A percentile compares a stretch with the other conserved stretches of the same genome.
Conservation (phyloP, 306 rosid genomes). For the Fagus sylvatica region DNA sequence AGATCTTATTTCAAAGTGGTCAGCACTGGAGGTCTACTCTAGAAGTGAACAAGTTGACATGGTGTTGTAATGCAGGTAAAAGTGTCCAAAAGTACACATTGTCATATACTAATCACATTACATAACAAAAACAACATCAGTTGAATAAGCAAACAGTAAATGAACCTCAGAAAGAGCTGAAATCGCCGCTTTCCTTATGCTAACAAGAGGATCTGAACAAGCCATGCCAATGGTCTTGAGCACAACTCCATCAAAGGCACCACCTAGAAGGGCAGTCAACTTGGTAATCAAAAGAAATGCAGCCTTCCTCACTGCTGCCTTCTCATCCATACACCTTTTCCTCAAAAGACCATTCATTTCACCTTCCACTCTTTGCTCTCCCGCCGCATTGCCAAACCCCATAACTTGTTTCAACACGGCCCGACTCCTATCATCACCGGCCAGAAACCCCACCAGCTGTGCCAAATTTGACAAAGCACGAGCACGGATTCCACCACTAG, state of each 20-base stretch:
- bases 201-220: conserved; percentile 91
- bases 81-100: neutral
- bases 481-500: conserved; percentile 57
- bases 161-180: conserved; percentile 79
- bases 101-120: neutral
- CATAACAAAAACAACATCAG: neutral
- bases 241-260: conserved; percentile 73
- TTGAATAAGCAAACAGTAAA: neutral
- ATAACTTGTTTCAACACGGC: conserved; percentile 52
- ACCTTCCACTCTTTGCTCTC: conserved; percentile 31
- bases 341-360: conserved; percentile 54
- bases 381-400: conserved; percentile 49
- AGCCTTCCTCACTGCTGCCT: conserved; percentile 87
- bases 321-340: conserved; percentile 86
- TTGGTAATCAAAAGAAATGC: conserved; percentile 75
- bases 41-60: neutral
- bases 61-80: neutral
- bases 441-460: conserved; percentile 62
- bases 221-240: conserved; percentile 78
- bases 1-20: neutral
- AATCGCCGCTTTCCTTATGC: conserved; percentile 81
- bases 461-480: conserved; percentile 76
- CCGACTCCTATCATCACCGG: conserved; percentile 37
- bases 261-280: conserved; percentile 60
- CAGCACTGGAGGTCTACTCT: neutral